Evolutionary conservation across 768 basidiomycete species (phyloP), one percentile per base, ranked within the genome.

Genomic region (Boletus reticulatus): DNA sequence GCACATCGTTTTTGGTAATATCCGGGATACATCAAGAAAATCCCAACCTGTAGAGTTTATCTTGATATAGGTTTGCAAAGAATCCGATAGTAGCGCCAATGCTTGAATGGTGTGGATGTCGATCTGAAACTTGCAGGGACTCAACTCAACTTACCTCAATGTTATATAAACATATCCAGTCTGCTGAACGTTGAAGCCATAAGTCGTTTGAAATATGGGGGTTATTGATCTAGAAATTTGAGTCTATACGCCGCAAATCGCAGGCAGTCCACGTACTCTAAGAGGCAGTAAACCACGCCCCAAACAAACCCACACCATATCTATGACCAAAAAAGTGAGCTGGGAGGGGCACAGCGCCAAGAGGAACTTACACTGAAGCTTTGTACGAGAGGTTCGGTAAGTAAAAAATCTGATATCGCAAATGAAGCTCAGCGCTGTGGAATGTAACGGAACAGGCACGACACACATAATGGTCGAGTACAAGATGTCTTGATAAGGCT

Each of bases 281-380:
- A 73, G 53, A 91, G 71, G 49, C 82, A 84, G 60, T 81, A 93
- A 24, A 85, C 68, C 1, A 90, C 79, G 0, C 89, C 90, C 89
- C 89, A 93, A 0, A 80, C 79, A 52, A 92, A 83, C 41, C 84
- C 84, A 29, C 80, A 67, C 85, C 85, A 87, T 13, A 86, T 57
- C 84, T 88, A 64, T 5, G 29, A 36, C 20, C 20, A 49, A 47
- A 11, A 4, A 32, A 19, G 17, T 55, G 45, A 36, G 9, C 22
- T 2, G 7, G 24, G 19, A 34, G 10, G 9, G 10, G 14, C n/a
- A 4, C 22, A 43, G 37, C 8, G 5, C 20, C 19, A 29, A 29
- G 19, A 13, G 19, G 31, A 48, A 73, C 82, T 55, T 56, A 88
- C 87, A 60, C 83, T 85, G 66, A 94, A 85, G 61, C 83, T 82